phyloP scores from a whole-genome alignment of 768 basidiomycete genomes.

The Podaxis sp. region DNA sequence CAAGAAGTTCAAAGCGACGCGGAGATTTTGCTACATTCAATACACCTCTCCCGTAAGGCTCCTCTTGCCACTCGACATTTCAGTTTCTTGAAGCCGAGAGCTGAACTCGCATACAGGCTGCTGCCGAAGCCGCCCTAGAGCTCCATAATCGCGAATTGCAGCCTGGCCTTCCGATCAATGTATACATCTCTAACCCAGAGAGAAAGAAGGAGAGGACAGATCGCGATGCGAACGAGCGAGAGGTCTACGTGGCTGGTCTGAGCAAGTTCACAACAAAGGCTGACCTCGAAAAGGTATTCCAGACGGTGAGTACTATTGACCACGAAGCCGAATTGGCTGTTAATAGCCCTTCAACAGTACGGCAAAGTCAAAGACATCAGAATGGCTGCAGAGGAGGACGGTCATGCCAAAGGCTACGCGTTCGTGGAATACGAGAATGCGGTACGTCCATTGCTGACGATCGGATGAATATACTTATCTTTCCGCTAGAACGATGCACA shows the following conservation, averaged over 20 bases:
- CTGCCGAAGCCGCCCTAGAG: constrained; percentile 76
- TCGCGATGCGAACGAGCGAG: constrained; percentile 76
- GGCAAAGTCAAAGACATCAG: constrained; percentile 82
- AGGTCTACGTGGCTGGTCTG: constrained; percentile 87
- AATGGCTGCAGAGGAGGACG: constrained; percentile 69
- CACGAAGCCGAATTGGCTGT: not conserved
- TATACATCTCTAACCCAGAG: constrained; percentile 88
- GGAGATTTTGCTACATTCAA: constrained; percentile 95
- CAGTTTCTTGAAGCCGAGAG: not conserved
- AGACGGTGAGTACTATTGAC: constrained; percentile 48
- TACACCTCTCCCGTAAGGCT: constrained; percentile 77
- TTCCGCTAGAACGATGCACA: constrained; percentile 59
- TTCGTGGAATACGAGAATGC: constrained; percentile 90
- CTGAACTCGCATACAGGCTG: constrained; percentile 35
- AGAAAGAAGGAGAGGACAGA: constrained; percentile 90
- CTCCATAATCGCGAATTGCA: constrained; percentile 77
- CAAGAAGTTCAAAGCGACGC: constrained; percentile 89
- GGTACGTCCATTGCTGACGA: constrained; percentile 45
- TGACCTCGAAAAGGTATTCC: constrained; percentile 80
- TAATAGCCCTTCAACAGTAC: constrained; percentile 48
- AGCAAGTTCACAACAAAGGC: constrained; percentile 72
- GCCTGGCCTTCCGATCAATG: constrained; percentile 64
- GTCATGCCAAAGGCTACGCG: constrained; percentile 79
- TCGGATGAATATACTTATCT: not conserved
- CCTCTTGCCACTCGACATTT: not conserved